phyloP scores from a whole-genome alignment of 2,329 filamentous ascomycete genomes.

The Penicillium paneum region DNA sequence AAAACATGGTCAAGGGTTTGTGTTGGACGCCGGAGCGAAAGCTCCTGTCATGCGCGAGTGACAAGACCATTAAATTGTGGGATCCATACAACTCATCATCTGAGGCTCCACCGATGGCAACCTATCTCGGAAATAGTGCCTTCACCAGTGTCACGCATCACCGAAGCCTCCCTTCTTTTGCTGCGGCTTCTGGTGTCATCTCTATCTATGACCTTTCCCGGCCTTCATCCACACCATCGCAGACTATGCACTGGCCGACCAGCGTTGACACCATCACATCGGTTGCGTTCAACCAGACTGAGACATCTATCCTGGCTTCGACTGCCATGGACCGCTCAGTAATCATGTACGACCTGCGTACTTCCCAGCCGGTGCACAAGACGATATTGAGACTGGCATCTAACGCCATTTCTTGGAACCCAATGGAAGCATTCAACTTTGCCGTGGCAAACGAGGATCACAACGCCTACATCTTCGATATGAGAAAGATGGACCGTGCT shows the following conservation, averaged over 20 bases:
- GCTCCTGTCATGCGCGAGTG: constrained; percentile 79
- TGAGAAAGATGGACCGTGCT: constrained; percentile 82
- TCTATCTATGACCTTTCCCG: constrained; percentile 85
- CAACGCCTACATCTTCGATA: constrained; percentile 90
- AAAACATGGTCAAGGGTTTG: constrained; percentile 88
- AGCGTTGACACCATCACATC: constrained; percentile 85
- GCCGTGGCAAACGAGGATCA: constrained; percentile 93
- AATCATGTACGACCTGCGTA: constrained; percentile 88
- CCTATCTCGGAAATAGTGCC: constrained; percentile 77
- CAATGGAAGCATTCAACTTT: constrained; percentile 95
- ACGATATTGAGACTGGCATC: constrained; percentile 76
- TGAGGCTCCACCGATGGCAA: constrained; percentile 70
- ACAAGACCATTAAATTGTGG: constrained; percentile 84
- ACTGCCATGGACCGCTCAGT: constrained; percentile 81
- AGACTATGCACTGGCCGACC: constrained; percentile 83
- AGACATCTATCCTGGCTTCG: constrained; percentile 85
- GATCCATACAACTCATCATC: constrained; percentile 76
- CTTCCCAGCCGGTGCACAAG: constrained; percentile 76
- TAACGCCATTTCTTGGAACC: constrained; percentile 88
- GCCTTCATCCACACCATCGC: constrained; percentile 71
- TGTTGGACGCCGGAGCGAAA: constrained; percentile 85
- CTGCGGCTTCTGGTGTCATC: constrained; percentile 69
- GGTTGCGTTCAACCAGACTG: constrained; percentile 86
- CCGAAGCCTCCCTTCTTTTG: constrained; percentile 73
- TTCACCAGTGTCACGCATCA: constrained; percentile 86